These are phyloP conservation scores for Pestalotiopsis sp. DNA, from an alignment of 2,329 filamentous ascomycete genomes.

Conservation along the genomic window DNA sequence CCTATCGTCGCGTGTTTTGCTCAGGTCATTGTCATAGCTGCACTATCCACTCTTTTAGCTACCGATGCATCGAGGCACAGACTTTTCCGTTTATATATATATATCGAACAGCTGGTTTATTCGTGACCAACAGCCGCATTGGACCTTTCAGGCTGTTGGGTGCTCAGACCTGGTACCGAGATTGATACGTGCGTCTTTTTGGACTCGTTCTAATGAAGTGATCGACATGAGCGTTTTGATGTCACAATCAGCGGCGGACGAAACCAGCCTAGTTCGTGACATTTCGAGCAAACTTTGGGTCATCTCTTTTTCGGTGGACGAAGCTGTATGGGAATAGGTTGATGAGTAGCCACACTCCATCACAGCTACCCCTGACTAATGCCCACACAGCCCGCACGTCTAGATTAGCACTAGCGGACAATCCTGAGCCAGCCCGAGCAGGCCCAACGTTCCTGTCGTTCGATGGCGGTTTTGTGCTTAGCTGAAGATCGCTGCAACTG, in stretches of 20 bases:
- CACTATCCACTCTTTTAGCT: background rate
- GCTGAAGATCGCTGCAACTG: background rate
- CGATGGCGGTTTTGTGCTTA: background rate
- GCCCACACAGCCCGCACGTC: background rate
- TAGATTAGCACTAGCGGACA: background rate
- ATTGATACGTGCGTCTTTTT: background rate
- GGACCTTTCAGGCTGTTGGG: background rate
- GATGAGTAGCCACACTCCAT: background rate
- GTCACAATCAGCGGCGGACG: background rate
- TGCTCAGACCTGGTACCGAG: background rate
- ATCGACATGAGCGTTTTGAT: background rate
- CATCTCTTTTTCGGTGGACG: background rate
- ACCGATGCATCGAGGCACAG: background rate
- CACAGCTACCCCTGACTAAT: background rate
- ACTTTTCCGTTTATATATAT: background rate
- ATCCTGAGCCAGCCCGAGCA: background rate
- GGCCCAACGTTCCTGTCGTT: background rate
- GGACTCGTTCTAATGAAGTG: background rate
- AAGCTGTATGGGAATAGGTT: background rate
- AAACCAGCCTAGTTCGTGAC: background rate
- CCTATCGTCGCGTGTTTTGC: background rate
- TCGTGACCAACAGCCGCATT: background rate
- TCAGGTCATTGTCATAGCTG: background rate
- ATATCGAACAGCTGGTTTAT: background rate
- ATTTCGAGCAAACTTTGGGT: background rate